Conservation (phyloP, 495 filamentous ascomycete genomes). For the Xylaria castorea region DNA sequence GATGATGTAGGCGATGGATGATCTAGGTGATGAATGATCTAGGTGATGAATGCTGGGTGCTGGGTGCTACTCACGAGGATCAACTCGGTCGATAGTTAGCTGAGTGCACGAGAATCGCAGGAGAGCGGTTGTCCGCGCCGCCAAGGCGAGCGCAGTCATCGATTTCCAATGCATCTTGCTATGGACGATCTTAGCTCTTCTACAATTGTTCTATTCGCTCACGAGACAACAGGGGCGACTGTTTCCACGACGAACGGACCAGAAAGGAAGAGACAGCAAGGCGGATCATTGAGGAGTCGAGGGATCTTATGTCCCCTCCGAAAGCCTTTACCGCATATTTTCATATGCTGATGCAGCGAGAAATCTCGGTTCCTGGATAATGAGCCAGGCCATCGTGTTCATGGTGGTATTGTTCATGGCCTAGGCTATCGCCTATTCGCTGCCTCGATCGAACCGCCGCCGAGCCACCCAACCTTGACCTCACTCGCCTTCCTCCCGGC, state of each 20-base stretch:
- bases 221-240: background rate
- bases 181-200: background rate
- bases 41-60: too few species aligned
- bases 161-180: conserved; percentile 42
- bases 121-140: conserved; percentile 40
- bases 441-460: conserved; percentile 2
- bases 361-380: conserved; percentile 11
- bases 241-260: background rate
- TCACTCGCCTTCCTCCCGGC: background rate
- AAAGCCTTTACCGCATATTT: background rate
- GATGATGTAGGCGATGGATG: too few species aligned
- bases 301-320: conserved; percentile 14
- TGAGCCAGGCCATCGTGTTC: background rate
- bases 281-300: background rate
- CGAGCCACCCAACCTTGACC: conserved; percentile 4
- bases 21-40: background rate
- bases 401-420: background rate
- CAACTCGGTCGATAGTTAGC: conserved; percentile 42
- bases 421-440: background rate
- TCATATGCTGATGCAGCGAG: background rate
- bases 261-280: background rate
- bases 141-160: conserved; percentile 41
- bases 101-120: conserved; percentile 47
- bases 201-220: background rate
- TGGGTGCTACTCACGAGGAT: conserved; percentile 30